These are phyloP conservation scores for Cryphonectria naterciae DNA, from an alignment of 2,329 filamentous ascomycete genomes.

Conservation along the genomic window DNA sequence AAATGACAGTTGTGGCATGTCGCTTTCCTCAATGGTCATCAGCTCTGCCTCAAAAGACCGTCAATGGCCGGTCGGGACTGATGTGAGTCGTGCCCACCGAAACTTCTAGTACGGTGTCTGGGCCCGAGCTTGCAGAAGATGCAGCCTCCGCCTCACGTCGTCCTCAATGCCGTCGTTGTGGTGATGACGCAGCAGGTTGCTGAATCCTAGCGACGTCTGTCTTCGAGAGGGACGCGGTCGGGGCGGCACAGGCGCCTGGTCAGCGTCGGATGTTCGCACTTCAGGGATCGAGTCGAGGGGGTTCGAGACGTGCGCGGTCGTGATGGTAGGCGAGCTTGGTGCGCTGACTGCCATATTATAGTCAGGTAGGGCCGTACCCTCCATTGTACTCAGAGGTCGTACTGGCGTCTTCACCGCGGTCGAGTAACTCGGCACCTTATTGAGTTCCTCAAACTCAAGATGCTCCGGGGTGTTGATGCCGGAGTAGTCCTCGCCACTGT, in stretches of 20 bases:
- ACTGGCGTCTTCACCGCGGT: slow-evolving; percentile 72
- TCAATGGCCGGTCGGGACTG: slow-evolving; percentile 9
- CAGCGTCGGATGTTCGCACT: slow-evolving; percentile 31
- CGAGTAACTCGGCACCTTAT: slow-evolving; percentile 76
- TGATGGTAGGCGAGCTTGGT: slow-evolving; percentile 52
- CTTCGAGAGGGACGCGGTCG: slow-evolving; percentile 32
- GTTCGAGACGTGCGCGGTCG: slow-evolving; percentile 40
- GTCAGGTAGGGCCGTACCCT: slow-evolving; percentile 62
- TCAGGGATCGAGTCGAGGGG: slow-evolving; percentile 39
- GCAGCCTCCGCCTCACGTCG: slow-evolving; percentile 41
- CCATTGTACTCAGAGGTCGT: slow-evolving; percentile 53
- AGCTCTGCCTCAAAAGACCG: neutral
- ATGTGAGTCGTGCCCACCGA: slow-evolving; percentile 22
- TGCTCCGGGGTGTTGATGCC: slow-evolving; percentile 61
- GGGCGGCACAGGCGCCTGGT: slow-evolving; percentile 22
- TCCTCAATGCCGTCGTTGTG: slow-evolving; percentile 34
- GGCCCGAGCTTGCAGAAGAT: slow-evolving; percentile 42
- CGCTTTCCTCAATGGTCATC: neutral
- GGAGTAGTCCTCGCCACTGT: slow-evolving; percentile 56
- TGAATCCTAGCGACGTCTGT: slow-evolving; percentile 34
- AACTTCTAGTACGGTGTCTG: slow-evolving; percentile 29
- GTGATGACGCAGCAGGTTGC: slow-evolving; percentile 32
- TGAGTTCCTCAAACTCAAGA: slow-evolving; percentile 65
- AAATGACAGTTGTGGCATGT: neutral
- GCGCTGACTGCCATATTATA: slow-evolving; percentile 65